Conservation (phyloP, 495 filamentous ascomycete species). For the Aspergillus nanangensis region DNA sequence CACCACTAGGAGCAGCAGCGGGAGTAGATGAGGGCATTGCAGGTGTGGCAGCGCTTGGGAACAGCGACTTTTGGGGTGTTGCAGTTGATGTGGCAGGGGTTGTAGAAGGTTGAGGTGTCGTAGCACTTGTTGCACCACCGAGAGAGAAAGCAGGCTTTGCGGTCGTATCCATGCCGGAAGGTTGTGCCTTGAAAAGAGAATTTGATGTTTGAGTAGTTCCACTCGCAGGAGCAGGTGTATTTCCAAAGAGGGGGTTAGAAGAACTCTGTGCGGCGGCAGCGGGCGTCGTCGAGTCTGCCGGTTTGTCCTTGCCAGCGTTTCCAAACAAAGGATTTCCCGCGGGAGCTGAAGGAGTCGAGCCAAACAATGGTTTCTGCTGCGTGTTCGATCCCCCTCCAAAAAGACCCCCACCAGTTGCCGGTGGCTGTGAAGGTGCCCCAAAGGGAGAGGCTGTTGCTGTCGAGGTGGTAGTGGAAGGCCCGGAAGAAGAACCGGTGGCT, state of each 20-base stretch:
- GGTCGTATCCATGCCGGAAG: slow-evolving; percentile 23
- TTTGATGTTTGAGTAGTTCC: slow-evolving; percentile 14
- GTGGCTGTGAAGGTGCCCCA: slow-evolving; percentile 24
- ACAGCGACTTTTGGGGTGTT: slow-evolving; percentile 37
- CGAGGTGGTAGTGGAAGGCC: slow-evolving; percentile 18
- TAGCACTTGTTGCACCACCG: slow-evolving; percentile 16
- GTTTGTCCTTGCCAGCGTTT: slow-evolving; percentile 27
- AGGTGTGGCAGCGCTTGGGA: slow-evolving; percentile 30
- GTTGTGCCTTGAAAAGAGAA: slow-evolving; percentile 34
- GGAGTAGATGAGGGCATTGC: slow-evolving; percentile 34
- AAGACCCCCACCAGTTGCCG: slow-evolving; percentile 24
- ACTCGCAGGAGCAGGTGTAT: slow-evolving; percentile 14
- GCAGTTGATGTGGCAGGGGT: slow-evolving; percentile 30
- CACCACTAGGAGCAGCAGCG: slow-evolving; percentile 30
- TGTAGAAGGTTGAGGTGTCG: slow-evolving; percentile 22
- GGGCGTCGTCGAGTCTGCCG: slow-evolving; percentile 37
- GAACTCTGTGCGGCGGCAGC: slow-evolving; percentile 20
- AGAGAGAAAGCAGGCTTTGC: slow-evolving; percentile 28
- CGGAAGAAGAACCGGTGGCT: slow-evolving; percentile 12
- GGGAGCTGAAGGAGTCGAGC: slow-evolving; percentile 21
- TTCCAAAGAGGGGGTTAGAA: slow-evolving; percentile 27
- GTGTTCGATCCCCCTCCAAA: slow-evolving; percentile 22
- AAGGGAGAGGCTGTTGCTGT: slow-evolving; percentile 16
- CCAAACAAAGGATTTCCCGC: slow-evolving; percentile 36
- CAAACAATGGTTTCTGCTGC: slow-evolving; percentile 29